These are phyloP conservation scores for Aegilops tauschii DNA, from an alignment of 176 grass and related monocot species.

Conservation along the genomic window DNA sequence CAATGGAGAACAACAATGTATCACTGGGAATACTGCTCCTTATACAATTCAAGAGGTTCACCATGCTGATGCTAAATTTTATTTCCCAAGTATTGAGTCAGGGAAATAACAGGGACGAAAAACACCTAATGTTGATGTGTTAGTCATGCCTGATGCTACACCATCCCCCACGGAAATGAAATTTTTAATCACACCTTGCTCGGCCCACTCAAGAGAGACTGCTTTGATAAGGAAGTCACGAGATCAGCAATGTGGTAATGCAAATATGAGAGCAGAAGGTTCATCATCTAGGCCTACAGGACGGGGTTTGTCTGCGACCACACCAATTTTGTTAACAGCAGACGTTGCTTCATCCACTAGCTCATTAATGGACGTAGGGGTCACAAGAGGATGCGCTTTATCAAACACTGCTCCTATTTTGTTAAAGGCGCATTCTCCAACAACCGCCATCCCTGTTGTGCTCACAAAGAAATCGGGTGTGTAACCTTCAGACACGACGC, in stretches of 20 bases:
- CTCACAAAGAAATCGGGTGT: too few species aligned
- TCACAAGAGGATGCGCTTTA: background rate
- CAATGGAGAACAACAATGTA: background rate
- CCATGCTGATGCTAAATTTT: background rate
- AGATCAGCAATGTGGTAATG: fast-evolving
- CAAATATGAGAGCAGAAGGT: background rate
- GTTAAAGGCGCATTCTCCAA: background rate
- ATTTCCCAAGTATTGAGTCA: background rate
- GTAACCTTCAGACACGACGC: background rate
- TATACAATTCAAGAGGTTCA: background rate
- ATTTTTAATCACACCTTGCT: background rate
- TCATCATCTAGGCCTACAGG: background rate
- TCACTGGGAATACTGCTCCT: background rate
- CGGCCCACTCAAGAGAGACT: too few species aligned
- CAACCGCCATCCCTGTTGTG: too few species aligned
- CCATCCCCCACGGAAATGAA: background rate
- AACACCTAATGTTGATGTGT: background rate
- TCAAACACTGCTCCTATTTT: background rate
- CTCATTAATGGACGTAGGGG: background rate
- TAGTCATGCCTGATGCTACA: background rate
- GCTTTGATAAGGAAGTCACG: background rate
- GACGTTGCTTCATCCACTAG: background rate
- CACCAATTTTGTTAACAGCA: background rate
- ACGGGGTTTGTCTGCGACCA: background rate
- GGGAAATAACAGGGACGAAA: background rate